These are phyloP conservation scores for Pseudocercospora macadamiae DNA, from an alignment of 2,329 filamentous ascomycete species.

Conservation along the genomic window DNA sequence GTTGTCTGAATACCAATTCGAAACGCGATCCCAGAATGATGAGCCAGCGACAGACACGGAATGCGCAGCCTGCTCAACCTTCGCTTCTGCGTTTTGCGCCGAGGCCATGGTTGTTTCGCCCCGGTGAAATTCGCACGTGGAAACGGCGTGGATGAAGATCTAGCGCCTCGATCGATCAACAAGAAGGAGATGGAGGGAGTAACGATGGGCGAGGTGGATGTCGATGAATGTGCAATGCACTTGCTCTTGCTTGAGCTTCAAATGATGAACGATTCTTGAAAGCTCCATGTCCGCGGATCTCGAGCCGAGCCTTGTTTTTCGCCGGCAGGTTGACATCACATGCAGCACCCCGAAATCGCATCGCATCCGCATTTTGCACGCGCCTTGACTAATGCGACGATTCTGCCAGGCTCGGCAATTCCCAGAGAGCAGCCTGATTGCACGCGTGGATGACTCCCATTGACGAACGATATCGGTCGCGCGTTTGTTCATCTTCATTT, in stretches of 20 bases:
- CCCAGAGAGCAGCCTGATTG: neutral
- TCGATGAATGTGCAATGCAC: neutral
- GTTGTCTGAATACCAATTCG: conserved; percentile 91
- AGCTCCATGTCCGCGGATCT: neutral
- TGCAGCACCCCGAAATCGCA: too few relatives aligned
- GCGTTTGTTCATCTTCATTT: neutral
- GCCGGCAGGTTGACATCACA: neutral
- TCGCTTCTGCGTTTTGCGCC: conserved; percentile 21
- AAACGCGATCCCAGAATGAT: conserved; percentile 85
- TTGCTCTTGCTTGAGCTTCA: neutral
- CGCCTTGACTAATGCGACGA: conserved; percentile 2
- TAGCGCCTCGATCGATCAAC: neutral
- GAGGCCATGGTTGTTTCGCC: conserved; percentile 22
- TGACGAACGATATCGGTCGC: neutral
- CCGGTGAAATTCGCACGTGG: conserved; percentile 3
- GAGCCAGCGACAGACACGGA: conserved; percentile 56
- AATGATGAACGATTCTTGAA: conserved; percentile 9
- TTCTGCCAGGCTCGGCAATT: too few relatives aligned
- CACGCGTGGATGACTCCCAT: neutral
- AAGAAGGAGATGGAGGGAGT: conserved; percentile 9
- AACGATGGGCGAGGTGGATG: neutral
- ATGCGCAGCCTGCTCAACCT: conserved; percentile 25
- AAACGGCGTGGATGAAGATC: conserved; percentile 13
- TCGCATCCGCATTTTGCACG: too few relatives aligned
- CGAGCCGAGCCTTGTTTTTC: conserved; percentile 2